Evolutionary conservation across 2,329 filamentous ascomycete genomes (phyloP).

Genomic region (Alternaria sp.): DNA sequence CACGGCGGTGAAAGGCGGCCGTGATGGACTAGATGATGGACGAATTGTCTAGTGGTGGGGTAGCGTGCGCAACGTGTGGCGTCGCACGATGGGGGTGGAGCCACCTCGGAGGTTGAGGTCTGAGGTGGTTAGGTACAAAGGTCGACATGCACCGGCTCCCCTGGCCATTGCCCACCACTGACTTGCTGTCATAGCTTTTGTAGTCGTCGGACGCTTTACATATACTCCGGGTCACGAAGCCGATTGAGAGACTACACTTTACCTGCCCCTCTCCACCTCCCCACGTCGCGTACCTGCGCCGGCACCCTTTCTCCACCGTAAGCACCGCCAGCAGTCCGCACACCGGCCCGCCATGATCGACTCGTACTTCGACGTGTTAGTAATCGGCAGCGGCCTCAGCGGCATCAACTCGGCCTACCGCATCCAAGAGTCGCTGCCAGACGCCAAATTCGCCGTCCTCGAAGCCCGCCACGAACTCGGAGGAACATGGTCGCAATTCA

Average conservation of each 20-base stretch:
- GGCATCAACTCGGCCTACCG: slow-evolving; percentile 78
- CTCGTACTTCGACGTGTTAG: slow-evolving; percentile 56
- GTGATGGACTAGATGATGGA: background rate
- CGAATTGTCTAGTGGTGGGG: background rate
- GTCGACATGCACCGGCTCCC: slow-evolving; percentile 4
- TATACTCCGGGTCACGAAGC: background rate
- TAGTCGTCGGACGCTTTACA: background rate
- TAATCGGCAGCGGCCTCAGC: slow-evolving; percentile 76
- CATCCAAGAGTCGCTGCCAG: slow-evolving; percentile 65
- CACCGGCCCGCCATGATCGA: slow-evolving; percentile 19
- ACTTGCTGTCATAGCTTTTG: background rate
- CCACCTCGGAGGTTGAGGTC: background rate
- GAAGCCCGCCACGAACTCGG: slow-evolving; percentile 71
- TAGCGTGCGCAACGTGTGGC: slow-evolving; percentile 1
- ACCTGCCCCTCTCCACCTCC: background rate
- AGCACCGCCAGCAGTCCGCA: background rate
- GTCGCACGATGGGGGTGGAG: slow-evolving; percentile 1
- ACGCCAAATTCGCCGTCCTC: slow-evolving; percentile 68
- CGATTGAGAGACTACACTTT: background rate
- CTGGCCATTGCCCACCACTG: background rate
- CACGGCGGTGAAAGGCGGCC: background rate
- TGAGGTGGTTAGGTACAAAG: background rate
- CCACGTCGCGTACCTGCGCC: background rate
- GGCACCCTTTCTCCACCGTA: background rate
- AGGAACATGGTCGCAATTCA: slow-evolving; percentile 81